These are phyloP conservation scores for Dryas alaskensis DNA, from an alignment of 306 rosid genomes.

Conservation along the genomic window DNA sequence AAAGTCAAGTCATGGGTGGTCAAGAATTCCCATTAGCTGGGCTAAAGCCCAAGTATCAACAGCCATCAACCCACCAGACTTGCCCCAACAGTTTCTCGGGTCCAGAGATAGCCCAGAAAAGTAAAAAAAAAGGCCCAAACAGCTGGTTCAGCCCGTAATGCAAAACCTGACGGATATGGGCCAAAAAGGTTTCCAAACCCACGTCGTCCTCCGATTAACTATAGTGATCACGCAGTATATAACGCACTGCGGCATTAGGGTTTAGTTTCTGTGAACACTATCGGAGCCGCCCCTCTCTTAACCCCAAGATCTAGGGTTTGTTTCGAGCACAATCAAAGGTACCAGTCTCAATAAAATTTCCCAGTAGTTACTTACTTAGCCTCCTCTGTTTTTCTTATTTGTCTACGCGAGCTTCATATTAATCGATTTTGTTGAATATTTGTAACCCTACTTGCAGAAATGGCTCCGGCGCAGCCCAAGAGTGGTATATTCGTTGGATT, in stretches of 20 bases:
- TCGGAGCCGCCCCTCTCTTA: neutral
- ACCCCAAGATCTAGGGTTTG: slow-evolving; percentile 10
- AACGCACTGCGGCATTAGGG: neutral
- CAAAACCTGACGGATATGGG: neutral
- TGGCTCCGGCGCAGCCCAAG: slow-evolving; percentile 68
- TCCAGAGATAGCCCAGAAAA: neutral
- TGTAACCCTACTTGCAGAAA: slow-evolving; percentile 5
- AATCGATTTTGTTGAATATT: neutral
- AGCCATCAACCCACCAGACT: no score
- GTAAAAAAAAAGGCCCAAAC: neutral
- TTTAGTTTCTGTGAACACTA: neutral
- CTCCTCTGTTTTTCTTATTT: neutral
- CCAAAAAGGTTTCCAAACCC: neutral
- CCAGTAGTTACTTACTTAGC: no score
- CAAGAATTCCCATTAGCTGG: no score
- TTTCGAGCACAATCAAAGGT: neutral
- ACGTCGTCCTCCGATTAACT: neutral
- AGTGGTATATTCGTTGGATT: slow-evolving; percentile 62
- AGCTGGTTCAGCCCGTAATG: neutral
- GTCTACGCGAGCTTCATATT: neutral
- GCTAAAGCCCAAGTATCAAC: no score
- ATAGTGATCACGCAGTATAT: neutral
- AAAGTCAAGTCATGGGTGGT: no score
- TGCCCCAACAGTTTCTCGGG: neutral
- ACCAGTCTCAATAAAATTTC: neutral